Base-by-base conservation (phyloP, 1,139 yeast genomes). In the Blastobotrys ciferrii region DNA sequence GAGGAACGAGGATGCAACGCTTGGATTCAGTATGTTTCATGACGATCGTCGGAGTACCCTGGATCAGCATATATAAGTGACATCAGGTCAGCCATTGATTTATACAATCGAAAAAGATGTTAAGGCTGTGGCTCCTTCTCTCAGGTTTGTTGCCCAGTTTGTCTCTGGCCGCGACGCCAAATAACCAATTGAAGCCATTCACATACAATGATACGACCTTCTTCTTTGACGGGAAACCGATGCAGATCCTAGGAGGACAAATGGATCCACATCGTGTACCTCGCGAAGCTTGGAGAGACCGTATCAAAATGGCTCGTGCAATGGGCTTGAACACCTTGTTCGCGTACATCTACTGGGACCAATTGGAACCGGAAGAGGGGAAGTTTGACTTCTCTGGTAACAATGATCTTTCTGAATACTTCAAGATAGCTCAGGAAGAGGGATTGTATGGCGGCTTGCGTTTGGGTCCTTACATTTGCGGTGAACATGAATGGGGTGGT, bases 401-500 rank as follows among this genome's bases (percentile, higher is more conserved):
- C 9, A 42, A 42, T 19, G 38, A 46, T 32, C 9, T 46, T 19
- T 12, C 33, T 17, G 36, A 25, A 15, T 46, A 20, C 20, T 46
- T 46, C 42, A 15, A 20, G n/a, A 44, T 46, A 3, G 49, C 49
- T 14, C 49, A 46, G 28, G 25, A 46, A 19, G 49, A 42, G 17
- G 46, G 46, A 2, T 33, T 46, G 19, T 18, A 32, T 17, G 49
- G 20, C 4, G 28, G 43, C 17, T 37, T 46, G 9, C 31, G 49
- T 30, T 20, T 33, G 17, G 46, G 46, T 15, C 49, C 49, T 3
- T 46, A 42, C 28, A 20, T 42, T 11, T 41, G 46, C 38, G 49
- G 42, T 9, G 49, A 46, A 30, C 49, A 42, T 31, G 46, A 46
- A 14, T 46, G 49, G 49, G 49, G 49, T 18, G 49, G 49, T 33